Conservation (phyloP, 1,284 basidiomycete genomes). For the Termitomyces sp. region DNA sequence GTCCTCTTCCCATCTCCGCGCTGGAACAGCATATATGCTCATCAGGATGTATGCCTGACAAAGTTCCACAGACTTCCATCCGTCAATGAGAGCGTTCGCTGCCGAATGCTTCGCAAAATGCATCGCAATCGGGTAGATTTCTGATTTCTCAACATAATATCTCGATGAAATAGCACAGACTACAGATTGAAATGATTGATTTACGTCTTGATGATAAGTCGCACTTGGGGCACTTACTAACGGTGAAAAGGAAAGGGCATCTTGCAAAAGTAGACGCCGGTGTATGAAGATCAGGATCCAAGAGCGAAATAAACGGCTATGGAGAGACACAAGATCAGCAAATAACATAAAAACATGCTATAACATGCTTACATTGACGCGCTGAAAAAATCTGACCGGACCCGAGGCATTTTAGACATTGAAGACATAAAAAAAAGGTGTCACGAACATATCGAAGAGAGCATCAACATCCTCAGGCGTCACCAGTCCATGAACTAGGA, state of each 20-base stretch:
- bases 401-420: not conserved
- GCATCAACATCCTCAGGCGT: conserved; percentile 77
- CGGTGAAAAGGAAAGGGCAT: conserved; percentile 80
- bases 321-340: conserved; percentile 3
- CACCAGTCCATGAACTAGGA: conserved; percentile 76
- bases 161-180: conserved; percentile 77
- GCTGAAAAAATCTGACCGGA: conserved; percentile 58
- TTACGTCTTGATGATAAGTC: not conserved
- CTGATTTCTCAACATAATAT: conserved; percentile 69
- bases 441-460: conserved; percentile 69
- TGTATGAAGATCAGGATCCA: conserved; percentile 72
- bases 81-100: conserved; percentile 72
- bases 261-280: conserved; percentile 68
- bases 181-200: conserved; percentile 22
- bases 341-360: not conserved
- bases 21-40: conserved; percentile 75
- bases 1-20: conserved; percentile 78
- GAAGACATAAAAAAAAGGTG: conserved; percentile 25
- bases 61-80: conserved; percentile 78
- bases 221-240: conserved; percentile 47
- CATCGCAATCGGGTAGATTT: conserved; percentile 82
- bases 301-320: conserved; percentile 68
- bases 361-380: conserved; percentile 54
- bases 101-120: conserved; percentile 81
- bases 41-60: conserved; percentile 77